Percentiles rank a stretch among this genome's conserved stretches.
These are phyloP conservation scores for Arthrobotrys megalospora DNA, from an alignment of 2,329 filamentous ascomycete species.

Conservation along the genomic window DNA sequence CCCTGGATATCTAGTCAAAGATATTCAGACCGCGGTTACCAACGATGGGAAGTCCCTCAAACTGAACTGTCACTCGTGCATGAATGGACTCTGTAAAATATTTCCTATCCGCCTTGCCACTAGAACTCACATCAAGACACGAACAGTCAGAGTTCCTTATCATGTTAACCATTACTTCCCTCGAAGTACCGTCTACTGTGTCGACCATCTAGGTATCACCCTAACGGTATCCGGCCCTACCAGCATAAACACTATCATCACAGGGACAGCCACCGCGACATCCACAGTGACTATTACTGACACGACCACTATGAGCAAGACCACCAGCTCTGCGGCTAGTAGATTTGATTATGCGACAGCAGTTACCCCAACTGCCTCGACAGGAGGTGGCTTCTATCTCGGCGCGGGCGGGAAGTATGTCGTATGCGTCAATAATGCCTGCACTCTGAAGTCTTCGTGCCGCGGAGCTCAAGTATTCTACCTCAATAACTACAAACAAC, in stretches of 20 bases:
- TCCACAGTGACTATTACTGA: slow-evolving; percentile 34
- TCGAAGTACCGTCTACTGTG: slow-evolving; percentile 21
- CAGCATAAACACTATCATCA: slow-evolving; percentile 18
- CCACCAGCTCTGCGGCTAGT: not conserved
- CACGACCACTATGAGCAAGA: slow-evolving; percentile 1
- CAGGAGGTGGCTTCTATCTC: not conserved
- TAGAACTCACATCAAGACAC: slow-evolving; percentile 25
- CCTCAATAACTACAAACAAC: slow-evolving; percentile 14
- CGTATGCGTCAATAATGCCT: slow-evolving; percentile 35
- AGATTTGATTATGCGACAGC: slow-evolving; percentile 12
- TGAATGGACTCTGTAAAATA: slow-evolving; percentile 38
- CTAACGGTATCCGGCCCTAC: slow-evolving; percentile 30
- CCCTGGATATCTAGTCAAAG: slow-evolving; percentile 13
- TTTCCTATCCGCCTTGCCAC: slow-evolving; percentile 36
- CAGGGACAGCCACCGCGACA: slow-evolving; percentile 20
- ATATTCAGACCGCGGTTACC: not conserved
- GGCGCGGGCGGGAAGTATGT: slow-evolving; percentile 6
- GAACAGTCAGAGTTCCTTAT: slow-evolving; percentile 27
- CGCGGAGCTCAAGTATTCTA: slow-evolving; percentile 27
- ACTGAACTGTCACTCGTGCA: slow-evolving; percentile 45
- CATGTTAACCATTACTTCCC: slow-evolving; percentile 42
- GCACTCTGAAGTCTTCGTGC: slow-evolving; percentile 17
- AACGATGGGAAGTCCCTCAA: slow-evolving; percentile 30
- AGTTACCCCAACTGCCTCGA: not conserved
- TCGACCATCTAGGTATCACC: slow-evolving; percentile 28